Evolutionary conservation across 805 yeast genomes (phyloP), one percentile per base, ranked within the genome.

Genomic region (Saccharomyces kudriavzevii): DNA sequence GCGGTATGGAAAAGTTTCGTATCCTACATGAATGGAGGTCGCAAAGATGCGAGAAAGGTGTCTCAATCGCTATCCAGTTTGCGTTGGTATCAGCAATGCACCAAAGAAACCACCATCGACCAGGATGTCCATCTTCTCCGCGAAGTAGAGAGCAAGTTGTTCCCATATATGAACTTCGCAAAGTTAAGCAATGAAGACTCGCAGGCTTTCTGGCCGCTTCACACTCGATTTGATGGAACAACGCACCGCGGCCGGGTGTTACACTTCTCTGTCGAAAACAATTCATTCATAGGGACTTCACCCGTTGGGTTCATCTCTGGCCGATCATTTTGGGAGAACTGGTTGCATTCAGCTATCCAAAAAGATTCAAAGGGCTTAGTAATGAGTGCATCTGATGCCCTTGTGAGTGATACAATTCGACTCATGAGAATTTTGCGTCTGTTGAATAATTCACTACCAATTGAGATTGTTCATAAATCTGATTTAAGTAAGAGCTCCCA

Each of bases 381-480:
- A 35, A 35, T 35, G 43, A 35, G 43, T 17, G 43, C 17, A 20
- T 35, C 43, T 6, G 43, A 35, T 17, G n/a, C n/a, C 22, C 43
- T 17, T 22, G 43, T 35, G 22, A 11, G 13, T 8, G 43, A 35
- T 35, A 17, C 43, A 9, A 35, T 35, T 20, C 43, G 43, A 35
- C 22, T 35, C 17, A 35, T 63, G 8, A 51, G 52, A 10, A 59
- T 60, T 3, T 48, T 63, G 40, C 55, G 56, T 6, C 56, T 59
- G 30, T 43, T 52, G 24, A 54, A 52, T 17, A 61, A 59, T 40
- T 50, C 56, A 3, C 47, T 59, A 13, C 63, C 62, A 5, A 54
- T 64, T 24, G 67, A 64, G 48, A 52, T 64, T 3, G 54, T 64
- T 20, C 60, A 10, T 59, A 58, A 17, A 47, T 45, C 17, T 62